phyloP scores from a whole-genome alignment of 2,329 filamentous ascomycete species.

The Pseudogymnoascus sp. region DNA sequence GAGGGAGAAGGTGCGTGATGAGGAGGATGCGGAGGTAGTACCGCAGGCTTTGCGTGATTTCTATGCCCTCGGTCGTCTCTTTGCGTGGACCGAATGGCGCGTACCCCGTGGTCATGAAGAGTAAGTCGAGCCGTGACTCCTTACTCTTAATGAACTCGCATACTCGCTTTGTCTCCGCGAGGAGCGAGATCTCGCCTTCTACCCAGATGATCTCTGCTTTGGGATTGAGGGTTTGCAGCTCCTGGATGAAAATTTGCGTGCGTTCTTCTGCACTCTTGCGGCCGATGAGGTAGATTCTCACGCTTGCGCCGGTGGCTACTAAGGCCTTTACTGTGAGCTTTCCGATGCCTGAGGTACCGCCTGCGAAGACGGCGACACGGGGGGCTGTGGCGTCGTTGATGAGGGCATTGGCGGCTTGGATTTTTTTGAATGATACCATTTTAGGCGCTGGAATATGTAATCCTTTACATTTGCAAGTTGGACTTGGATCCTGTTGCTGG shows the following conservation, averaged over 20 bases:
- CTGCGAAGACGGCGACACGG: slow-evolving; percentile 37
- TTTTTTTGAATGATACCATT: background rate
- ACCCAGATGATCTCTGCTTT: slow-evolving; percentile 34
- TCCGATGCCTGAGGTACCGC: slow-evolving; percentile 45
- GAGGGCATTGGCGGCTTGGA: slow-evolving; percentile 10
- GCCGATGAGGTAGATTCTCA: slow-evolving; percentile 43
- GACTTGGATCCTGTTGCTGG: background rate
- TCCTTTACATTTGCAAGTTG: background rate
- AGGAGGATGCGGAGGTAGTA: slow-evolving; percentile 50
- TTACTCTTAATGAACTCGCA: slow-evolving; percentile 34
- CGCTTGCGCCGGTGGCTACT: slow-evolving; percentile 29
- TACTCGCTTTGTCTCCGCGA: slow-evolving; percentile 39
- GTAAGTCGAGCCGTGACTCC: slow-evolving; percentile 35
- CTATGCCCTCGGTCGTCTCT: slow-evolving; percentile 48
- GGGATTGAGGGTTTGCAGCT: slow-evolving; percentile 35
- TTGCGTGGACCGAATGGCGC: slow-evolving; percentile 19
- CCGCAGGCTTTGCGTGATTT: slow-evolving; percentile 38
- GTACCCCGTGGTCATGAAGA: slow-evolving; percentile 36
- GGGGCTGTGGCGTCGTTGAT: slow-evolving; percentile 13
- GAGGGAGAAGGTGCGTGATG: slow-evolving; percentile 45
- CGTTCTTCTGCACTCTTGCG: slow-evolving; percentile 28
- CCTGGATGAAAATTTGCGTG: slow-evolving; percentile 27
- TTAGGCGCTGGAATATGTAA: background rate
- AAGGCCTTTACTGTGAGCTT: slow-evolving; percentile 37
- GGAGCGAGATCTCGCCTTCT: slow-evolving; percentile 37